These are phyloP conservation scores for Nidula microcarpa DNA, from an alignment of 768 basidiomycete genomes.

Conservation along the genomic window DNA sequence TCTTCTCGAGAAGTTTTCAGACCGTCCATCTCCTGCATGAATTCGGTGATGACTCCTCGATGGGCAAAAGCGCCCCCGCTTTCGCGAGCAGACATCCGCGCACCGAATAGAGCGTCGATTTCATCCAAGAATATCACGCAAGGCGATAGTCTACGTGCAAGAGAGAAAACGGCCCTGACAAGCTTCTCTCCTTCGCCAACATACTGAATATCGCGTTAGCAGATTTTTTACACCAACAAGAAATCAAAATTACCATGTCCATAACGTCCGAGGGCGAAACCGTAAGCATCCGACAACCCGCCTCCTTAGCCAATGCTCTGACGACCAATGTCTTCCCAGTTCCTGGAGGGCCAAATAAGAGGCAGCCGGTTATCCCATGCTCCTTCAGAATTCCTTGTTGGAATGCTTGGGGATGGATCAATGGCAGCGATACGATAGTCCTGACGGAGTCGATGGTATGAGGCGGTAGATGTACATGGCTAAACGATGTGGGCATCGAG, in stretches of 20 bases:
- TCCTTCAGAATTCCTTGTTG: slow-evolving; percentile 86
- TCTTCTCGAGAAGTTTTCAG: slow-evolving; percentile 76
- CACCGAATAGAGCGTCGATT: slow-evolving; percentile 89
- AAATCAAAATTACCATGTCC: slow-evolving; percentile 70
- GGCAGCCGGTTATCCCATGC: slow-evolving; percentile 87
- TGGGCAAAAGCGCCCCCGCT: slow-evolving; percentile 81
- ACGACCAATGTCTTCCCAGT: slow-evolving; percentile 87
- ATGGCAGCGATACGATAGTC: slow-evolving; percentile 85
- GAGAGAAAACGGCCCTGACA: slow-evolving; percentile 83
- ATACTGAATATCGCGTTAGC: slow-evolving; percentile 43
- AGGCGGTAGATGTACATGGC: slow-evolving; percentile 82
- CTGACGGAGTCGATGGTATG: slow-evolving; percentile 91
- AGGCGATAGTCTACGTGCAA: slow-evolving; percentile 82
- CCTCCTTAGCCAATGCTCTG: slow-evolving; percentile 88
- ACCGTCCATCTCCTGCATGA: slow-evolving; percentile 98
- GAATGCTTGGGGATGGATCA: slow-evolving; percentile 86
- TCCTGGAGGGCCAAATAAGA: slow-evolving; percentile 91
- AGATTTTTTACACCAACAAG: slow-evolving; percentile 1
- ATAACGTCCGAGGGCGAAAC: slow-evolving; percentile 92
- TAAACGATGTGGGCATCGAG: slow-evolving; percentile 79
- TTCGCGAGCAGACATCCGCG: slow-evolving; percentile 72
- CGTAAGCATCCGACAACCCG: slow-evolving; percentile 89
- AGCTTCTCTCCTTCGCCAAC: slow-evolving; percentile 89
- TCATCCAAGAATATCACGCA: slow-evolving; percentile 96
- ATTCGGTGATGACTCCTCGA: slow-evolving; percentile 85